Conservation (phyloP, 2,329 filamentous ascomycete genomes). For the Aspergillus sp. region DNA sequence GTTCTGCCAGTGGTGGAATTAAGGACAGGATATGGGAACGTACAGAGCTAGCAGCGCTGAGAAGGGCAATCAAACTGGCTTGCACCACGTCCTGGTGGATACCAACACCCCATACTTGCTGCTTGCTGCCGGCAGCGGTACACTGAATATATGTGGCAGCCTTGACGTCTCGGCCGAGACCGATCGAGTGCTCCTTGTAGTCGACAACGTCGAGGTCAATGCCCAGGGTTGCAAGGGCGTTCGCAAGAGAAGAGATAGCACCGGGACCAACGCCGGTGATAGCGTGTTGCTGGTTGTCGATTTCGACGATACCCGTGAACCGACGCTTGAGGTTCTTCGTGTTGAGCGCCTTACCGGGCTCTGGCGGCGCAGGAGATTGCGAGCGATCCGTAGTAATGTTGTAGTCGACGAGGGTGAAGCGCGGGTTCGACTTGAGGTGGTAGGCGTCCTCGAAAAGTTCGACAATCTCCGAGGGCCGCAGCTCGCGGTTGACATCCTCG, state of each 20-base stretch:
- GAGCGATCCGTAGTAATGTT: slow-evolving; percentile 85
- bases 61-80: slow-evolving; percentile 81
- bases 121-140: slow-evolving; percentile 66
- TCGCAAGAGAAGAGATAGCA: slow-evolving; percentile 84
- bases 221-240: slow-evolving; percentile 76
- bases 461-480: slow-evolving; percentile 81
- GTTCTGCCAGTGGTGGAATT: neutral
- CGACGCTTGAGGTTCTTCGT: slow-evolving; percentile 78
- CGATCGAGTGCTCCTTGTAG: slow-evolving; percentile 96
- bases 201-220: slow-evolving; percentile 89
- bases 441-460: slow-evolving; percentile 88
- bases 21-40: slow-evolving; percentile 40
- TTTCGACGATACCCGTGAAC: slow-evolving; percentile 82
- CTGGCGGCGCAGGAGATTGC: slow-evolving; percentile 70
- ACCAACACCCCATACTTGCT: slow-evolving; percentile 50
- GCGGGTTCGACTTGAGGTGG: slow-evolving; percentile 79
- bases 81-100: slow-evolving; percentile 93
- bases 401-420: slow-evolving; percentile 89
- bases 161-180: slow-evolving; percentile 78
- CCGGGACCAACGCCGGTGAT: slow-evolving; percentile 85
- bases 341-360: slow-evolving; percentile 72
- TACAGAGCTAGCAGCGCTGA: slow-evolving; percentile 85
- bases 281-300: slow-evolving; percentile 78
- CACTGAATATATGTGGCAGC: slow-evolving; percentile 97
- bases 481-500: slow-evolving; percentile 80